Evolutionary conservation across 805 yeast genomes (phyloP).

Genomic region (Kregervanrija pseudodelftensis): DNA sequence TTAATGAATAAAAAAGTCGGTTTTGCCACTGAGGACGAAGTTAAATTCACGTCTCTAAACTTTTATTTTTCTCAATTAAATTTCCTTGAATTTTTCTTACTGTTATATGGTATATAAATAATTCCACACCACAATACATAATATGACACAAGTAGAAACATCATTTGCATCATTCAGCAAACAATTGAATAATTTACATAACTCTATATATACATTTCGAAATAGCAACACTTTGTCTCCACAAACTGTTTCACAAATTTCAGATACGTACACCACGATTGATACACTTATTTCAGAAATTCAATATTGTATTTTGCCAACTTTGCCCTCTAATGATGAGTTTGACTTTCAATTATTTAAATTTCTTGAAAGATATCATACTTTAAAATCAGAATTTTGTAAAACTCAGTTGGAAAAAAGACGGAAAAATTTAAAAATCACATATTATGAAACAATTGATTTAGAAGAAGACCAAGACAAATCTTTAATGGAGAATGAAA

Average conservation of each 20-base stretch:
- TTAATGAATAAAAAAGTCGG: too few relatives aligned
- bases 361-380: constrained; percentile 18
- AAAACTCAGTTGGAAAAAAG: constrained; percentile 21
- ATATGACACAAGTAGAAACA: too few relatives aligned
- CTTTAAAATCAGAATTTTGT: constrained; percentile 22
- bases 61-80: too few relatives aligned
- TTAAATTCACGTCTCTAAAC: too few relatives aligned
- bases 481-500: not conserved
- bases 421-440: constrained; percentile 11
- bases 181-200: too few relatives aligned
- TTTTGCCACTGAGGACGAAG: too few relatives aligned
- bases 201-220: too few relatives aligned
- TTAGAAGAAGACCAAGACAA: constrained; percentile 3
- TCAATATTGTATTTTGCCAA: constrained; percentile 9
- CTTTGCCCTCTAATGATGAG: constrained; percentile 1
- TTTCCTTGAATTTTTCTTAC: too few relatives aligned
- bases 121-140: too few relatives aligned
- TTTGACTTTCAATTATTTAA: constrained; percentile 11
- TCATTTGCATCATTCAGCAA: too few relatives aligned
- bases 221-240: too few relatives aligned
- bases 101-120: too few relatives aligned
- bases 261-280: constrained; percentile 16
- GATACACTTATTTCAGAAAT: constrained; percentile 11
- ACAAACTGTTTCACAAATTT: not conserved
- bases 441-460: constrained; percentile 7